Evolutionary conservation across 495 filamentous ascomycete species (phyloP), one percentile per base, ranked within the genome.

Genomic region (Cercophora sp.): DNA sequence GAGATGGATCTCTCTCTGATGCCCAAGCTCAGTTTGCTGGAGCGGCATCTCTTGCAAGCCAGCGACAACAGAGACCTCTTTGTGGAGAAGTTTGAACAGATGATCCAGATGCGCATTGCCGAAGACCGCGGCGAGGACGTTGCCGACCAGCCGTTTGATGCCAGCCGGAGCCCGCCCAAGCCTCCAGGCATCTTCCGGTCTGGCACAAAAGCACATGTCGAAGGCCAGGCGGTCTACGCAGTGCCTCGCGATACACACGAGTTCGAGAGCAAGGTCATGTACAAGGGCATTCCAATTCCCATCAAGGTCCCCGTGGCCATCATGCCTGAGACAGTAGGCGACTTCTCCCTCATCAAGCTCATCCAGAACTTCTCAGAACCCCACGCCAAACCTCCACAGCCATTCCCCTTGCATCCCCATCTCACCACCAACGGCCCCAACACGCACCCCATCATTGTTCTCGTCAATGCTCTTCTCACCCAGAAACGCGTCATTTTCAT

Each of bases 401-500:
- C 89, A 10, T 97, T 97, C 67, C 74, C 86, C 5, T 77, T 87
- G 26, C 93, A 99, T 65, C 79, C 92, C 2, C 93, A 99, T 69
- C 79, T 99, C 22, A 99, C 93, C 2, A 97, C 93, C 3, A 87
- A 84, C 66, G 93, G 93, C 4, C 77, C 88, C 9, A 79, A 74
- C 35, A 90, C 86, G 1, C 87, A 89, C 60, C 86, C 86, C 9
- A 84, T 90, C 59, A 87, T 89, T 51, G 84, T 89, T 42, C 73
- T 90, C 15, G 76, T 84, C 56, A 90, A 90, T 61, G 86, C 84
- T 3, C 80, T 99, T 57, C 80, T 99, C 32, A 99, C 93, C 2
- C 91, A 99, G 62, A 99, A 99, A 68, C 85, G 93, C 2, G 83
- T 99, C 49, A 86, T 99, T 39, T 97, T 99, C 69, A 78, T 97